Evolutionary conservation across 2,329 filamentous ascomycete genomes (phyloP).

Genomic region (Pseudocercospora cruenta): DNA sequence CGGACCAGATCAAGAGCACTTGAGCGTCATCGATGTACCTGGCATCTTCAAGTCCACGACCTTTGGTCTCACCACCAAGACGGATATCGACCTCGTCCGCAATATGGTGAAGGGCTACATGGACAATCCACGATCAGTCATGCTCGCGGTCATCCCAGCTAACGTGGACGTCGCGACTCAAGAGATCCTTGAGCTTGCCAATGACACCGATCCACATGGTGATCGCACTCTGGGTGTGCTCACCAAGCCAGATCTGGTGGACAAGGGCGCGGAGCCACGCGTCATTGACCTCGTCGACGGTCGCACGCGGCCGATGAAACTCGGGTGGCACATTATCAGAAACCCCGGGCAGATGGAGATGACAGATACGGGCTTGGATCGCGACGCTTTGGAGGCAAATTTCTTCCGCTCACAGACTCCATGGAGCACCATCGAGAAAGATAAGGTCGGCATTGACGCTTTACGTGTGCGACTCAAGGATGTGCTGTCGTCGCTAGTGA

Average conservation of each 20-base stretch:
- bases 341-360: conserved; percentile 39
- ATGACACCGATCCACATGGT: conserved; percentile 38
- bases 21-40: conserved; percentile 38
- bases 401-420: conserved; percentile 41
- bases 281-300: conserved; percentile 35
- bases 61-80: conserved; percentile 40
- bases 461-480: conserved; percentile 47
- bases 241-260: conserved; percentile 44
- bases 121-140: conserved; percentile 45
- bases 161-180: conserved; percentile 52
- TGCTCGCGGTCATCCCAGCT: conserved; percentile 49
- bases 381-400: conserved; percentile 34
- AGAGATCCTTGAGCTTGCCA: conserved; percentile 49
- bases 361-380: conserved; percentile 13
- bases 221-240: conserved; percentile 43
- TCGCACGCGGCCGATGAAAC: conserved; percentile 30
- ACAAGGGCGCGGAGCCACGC: conserved; percentile 30
- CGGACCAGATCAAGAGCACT: conserved; percentile 34
- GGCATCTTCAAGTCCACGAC: conserved; percentile 42
- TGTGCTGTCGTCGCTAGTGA: conserved; percentile 47
- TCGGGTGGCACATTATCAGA: conserved; percentile 41
- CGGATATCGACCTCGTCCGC: conserved; percentile 44
- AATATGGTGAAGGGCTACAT: conserved; percentile 47
- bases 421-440: conserved; percentile 44
- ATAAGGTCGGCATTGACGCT: conserved; percentile 47